Evolutionary conservation across 2,329 filamentous ascomycete genomes (phyloP), one percentile per base, ranked within the genome.

Genomic region (Metarhizium anisopliae): DNA sequence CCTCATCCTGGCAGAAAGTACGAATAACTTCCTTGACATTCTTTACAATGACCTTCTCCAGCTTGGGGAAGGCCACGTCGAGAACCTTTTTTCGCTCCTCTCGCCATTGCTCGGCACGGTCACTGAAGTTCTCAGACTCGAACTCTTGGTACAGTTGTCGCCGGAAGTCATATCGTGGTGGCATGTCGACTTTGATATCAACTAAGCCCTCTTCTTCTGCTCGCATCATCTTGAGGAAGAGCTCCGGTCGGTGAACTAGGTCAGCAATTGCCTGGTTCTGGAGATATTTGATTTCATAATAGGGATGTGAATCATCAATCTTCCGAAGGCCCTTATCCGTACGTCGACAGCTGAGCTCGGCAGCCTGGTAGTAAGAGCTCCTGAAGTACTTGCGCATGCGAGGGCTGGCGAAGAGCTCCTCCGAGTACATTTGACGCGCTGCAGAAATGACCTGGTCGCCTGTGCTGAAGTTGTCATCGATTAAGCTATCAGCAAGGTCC

Each of bases 271-370:
- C 89, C 70, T 96, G 92, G 64, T 94, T 91, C 60, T 90, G 85
- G 20, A 99, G 79, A 64, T 99, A 99, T 71, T 99, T 96, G 76
- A 99, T 90, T 70, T 97, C 94, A 68, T 97, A 97, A 71, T 95
- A 97, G 0, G 91, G 90, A 66, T 97, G 92, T 29, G 94, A 85
- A 59, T 97, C 93, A 63, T 96, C 92, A 62, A 99, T 97, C 66
- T 90, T 89, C 56, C 89, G 88, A 54, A 96, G 76, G 32, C 94
- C 94, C 72, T 97, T 99, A 58, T 97, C 92, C 0, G 94, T 99
- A 55, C 94, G 85, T 59, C 83, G 84, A 69, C 92, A 95, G 73
- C 93, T 91, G 58, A 99, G 85, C 55, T 89, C 81, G 29, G 91
- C 90, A 62, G 86, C 86, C 66, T 85, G 82, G 66, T 96, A 97